These are phyloP conservation scores for Diplogelasinospora grovesii DNA, from an alignment of 495 filamentous ascomycete species.

Conservation along the genomic window DNA sequence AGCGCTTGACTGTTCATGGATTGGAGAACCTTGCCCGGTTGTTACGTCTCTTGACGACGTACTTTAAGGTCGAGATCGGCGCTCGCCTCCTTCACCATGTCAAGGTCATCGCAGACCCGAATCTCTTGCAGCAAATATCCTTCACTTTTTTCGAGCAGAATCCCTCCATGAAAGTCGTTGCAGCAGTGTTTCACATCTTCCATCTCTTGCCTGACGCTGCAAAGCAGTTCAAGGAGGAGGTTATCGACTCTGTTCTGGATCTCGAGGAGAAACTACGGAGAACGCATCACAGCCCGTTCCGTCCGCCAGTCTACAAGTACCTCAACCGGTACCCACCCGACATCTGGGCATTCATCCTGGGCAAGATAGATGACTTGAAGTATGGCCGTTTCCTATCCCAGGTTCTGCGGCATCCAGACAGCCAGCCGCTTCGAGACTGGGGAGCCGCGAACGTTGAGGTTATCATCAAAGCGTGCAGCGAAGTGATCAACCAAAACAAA, in stretches of 20 bases:
- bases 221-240: slow-evolving; percentile 78
- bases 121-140: slow-evolving; percentile 76
- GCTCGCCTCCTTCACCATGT: slow-evolving; percentile 85
- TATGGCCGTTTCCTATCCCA: slow-evolving; percentile 95
- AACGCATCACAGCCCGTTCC: slow-evolving; percentile 90
- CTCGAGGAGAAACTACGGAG: slow-evolving; percentile 79
- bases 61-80: slow-evolving; percentile 98
- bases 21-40: slow-evolving; percentile 87
- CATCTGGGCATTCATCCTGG: slow-evolving; percentile 69
- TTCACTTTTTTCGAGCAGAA: slow-evolving; percentile 92
- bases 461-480: slow-evolving; percentile 58
- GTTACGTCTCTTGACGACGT: slow-evolving; percentile 85
- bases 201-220: slow-evolving; percentile 86
- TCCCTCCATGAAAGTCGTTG: slow-evolving; percentile 82
- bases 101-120: slow-evolving; percentile 78
- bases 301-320: slow-evolving; percentile 87
- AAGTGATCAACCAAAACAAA: slow-evolving; percentile 50
- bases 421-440: slow-evolving; percentile 64
- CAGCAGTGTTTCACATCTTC: slow-evolving; percentile 92
- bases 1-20: slow-evolving; percentile 79
- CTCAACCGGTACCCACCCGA: slow-evolving; percentile 89
- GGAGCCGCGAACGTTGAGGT: slow-evolving; percentile 66
- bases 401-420: slow-evolving; percentile 69
- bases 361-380: slow-evolving; percentile 68
- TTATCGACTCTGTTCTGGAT: slow-evolving; percentile 82